Evolutionary conservation across 371 early-diverging fungal species (phyloP).

Genomic region (Chytridium lagenaria): DNA sequence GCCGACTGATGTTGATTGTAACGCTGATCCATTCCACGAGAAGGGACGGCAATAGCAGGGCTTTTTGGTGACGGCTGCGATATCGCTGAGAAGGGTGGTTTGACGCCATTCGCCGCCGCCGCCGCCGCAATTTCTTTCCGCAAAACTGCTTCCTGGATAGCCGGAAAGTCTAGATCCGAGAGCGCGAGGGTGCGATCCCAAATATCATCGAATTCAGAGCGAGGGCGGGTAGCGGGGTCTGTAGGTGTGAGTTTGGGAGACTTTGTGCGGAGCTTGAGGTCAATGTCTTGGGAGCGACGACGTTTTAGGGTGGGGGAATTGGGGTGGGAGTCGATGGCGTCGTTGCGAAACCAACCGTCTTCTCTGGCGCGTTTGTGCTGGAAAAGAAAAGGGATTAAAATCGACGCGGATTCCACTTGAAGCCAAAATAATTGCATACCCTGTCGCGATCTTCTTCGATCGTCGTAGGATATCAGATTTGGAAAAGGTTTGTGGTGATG

Average conservation of each 20-base stretch:
- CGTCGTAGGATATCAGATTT: neutral
- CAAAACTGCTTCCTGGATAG: no score
- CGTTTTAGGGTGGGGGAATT: neutral
- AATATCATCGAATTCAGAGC: neutral
- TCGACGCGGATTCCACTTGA: no score
- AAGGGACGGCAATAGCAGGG: no score
- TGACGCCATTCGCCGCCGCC: no score
- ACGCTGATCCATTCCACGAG: no score
- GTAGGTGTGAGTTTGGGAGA: neutral
- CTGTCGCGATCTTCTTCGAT: neutral
- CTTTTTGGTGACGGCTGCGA: no score
- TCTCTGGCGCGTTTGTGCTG: slow-evolving; percentile 6
- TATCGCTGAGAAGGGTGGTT: no score
- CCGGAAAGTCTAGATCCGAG: no score
- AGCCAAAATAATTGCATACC: no score
- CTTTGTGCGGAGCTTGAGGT: neutral
- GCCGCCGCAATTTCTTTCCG: no score
- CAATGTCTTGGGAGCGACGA: neutral
- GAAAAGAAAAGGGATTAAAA: neutral
- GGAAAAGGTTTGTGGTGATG: neutral
- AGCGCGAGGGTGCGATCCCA: neutral
- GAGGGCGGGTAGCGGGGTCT: neutral
- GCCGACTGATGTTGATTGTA: no score
- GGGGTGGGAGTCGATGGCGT: neutral
- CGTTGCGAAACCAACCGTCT: neutral